Base-by-base conservation (phyloP, 495 filamentous ascomycete genomes). In the Geopyxis carbonaria region DNA sequence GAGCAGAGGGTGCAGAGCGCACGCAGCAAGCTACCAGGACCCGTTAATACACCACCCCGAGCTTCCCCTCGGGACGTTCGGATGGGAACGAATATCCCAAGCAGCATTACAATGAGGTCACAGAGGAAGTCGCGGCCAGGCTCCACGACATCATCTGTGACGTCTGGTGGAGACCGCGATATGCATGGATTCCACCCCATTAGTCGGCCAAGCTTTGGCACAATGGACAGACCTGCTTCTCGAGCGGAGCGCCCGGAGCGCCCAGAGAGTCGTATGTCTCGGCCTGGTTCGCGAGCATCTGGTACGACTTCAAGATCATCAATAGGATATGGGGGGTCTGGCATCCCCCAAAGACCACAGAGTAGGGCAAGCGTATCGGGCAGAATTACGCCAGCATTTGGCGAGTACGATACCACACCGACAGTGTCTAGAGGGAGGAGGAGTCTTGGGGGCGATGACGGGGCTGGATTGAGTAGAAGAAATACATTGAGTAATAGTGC, bases 1-100 rank as follows among this genome's bases (percentile, higher is more conserved):
- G 91, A 95, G 57, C 78, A 86, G 42, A 69, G 87, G 22, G 85
- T 97, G 5, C 85, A 95, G 34, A 82, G 78, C n/a, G 89, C 80
- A 18, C 74, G 83, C 45, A 92, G 84, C 22, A 92, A 93, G 57
- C 70, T 97, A 2, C 89, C 89, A 1, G 79, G 72, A 3, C 81
- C 81, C 7, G 70, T 70, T 10, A 69, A 63, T 34, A 86, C 81
- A 2, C 85, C 89, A 4, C 83, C 86, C n/a, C 76, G 77, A 20
- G 65, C 68, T 20, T 87, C 83, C 1, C 82, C 85, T 7, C 72
- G 76, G 21, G 44, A 8, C 29, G 14, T 30, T 3, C 38, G 22
- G 23, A 41, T 33, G 3, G 13, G 7, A 7, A 28, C 13, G 7
- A 28, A 7, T 13, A 28, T 28, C 25, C 27, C 31, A 13, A 34